Evolutionary conservation across 2,329 filamentous ascomycete species (phyloP).

Genomic region (Pseudopithomyces chartarum): DNA sequence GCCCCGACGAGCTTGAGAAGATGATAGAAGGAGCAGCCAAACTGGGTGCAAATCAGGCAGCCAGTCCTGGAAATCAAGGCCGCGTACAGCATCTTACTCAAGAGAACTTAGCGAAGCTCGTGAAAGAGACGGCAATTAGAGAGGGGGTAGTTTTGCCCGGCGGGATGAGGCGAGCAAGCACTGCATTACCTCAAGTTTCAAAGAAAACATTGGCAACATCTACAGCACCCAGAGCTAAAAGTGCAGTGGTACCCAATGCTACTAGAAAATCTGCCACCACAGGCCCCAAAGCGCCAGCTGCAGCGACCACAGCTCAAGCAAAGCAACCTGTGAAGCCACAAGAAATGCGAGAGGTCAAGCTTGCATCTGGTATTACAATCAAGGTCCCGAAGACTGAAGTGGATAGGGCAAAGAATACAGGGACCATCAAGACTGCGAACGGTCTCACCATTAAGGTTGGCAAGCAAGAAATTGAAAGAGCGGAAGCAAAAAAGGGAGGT

Average conservation of each 20-base stretch:
- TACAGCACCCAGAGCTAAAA: conserved; percentile 29
- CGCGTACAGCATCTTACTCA: conserved; percentile 41
- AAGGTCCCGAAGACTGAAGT: conserved; percentile 38
- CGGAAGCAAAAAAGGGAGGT: conserved; percentile 31
- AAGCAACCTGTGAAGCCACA: conserved; percentile 14
- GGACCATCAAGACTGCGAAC: conserved; percentile 34
- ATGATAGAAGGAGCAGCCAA: conserved; percentile 43
- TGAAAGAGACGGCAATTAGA: conserved; percentile 45
- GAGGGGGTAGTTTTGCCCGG: conserved; percentile 40
- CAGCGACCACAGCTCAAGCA: conserved; percentile 6
- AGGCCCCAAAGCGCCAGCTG: conserved; percentile 12
- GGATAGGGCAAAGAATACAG: conserved; percentile 38
- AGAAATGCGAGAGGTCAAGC: conserved; percentile 36
- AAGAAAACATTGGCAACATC: conserved; percentile 28
- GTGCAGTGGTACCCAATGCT: conserved; percentile 20
- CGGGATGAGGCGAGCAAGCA: conserved; percentile 34
- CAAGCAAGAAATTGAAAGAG: conserved; percentile 39
- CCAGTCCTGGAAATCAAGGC: conserved; percentile 27
- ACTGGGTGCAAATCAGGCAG: conserved; percentile 38
- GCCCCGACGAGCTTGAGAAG: conserved; percentile 43
- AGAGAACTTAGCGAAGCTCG: conserved; percentile 43
- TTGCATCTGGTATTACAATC: conserved; percentile 39
- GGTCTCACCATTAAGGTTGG: conserved; percentile 37
- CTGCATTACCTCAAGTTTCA: conserved; percentile 30
- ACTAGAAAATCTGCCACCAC: conserved; percentile 16